Conservation (phyloP, 257 asterid genomes). For the Jaltomata sinuosa region DNA sequence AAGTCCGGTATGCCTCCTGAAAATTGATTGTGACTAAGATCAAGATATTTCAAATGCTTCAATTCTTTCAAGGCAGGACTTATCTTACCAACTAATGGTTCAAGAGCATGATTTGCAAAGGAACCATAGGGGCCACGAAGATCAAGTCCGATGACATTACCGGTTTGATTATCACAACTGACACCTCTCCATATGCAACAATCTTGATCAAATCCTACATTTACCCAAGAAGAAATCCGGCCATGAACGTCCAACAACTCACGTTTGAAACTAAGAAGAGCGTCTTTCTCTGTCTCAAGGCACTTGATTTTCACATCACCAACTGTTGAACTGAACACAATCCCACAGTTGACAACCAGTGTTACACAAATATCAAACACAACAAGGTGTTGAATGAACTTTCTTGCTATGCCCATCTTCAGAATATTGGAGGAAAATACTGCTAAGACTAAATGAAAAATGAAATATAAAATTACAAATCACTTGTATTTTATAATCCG, state of each 20-base stretch:
- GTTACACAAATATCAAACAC: background rate
- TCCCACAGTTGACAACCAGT: background rate
- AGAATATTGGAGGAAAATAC: background rate
- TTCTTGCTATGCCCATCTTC: background rate
- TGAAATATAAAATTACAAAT: too few species aligned
- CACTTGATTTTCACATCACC: constrained; percentile 8
- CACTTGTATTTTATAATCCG: too few species aligned
- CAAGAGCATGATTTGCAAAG: background rate
- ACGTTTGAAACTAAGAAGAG: constrained; percentile 25
- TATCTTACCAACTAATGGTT: constrained; percentile 14
- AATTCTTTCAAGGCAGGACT: constrained; percentile 10
- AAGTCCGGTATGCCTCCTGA: background rate
- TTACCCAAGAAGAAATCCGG: constrained; percentile 21
- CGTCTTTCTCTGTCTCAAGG: constrained; percentile 16
- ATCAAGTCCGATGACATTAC: constrained; percentile 11
- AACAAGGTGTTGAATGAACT: background rate
- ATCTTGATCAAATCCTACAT: constrained; percentile 8
- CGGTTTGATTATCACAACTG: constrained; percentile 16
- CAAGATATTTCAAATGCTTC: constrained; percentile 15
- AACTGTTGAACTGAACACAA: background rate
- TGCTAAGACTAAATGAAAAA: background rate
- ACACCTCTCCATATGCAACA: constrained; percentile 36
- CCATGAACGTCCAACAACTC: constrained; percentile 5
- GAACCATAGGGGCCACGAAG: background rate
- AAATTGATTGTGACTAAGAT: constrained; percentile 12